Evolutionary conservation across 257 asterid genomes (phyloP), one percentile per base, ranked within the genome.

Genomic region (Datura wrightii): DNA sequence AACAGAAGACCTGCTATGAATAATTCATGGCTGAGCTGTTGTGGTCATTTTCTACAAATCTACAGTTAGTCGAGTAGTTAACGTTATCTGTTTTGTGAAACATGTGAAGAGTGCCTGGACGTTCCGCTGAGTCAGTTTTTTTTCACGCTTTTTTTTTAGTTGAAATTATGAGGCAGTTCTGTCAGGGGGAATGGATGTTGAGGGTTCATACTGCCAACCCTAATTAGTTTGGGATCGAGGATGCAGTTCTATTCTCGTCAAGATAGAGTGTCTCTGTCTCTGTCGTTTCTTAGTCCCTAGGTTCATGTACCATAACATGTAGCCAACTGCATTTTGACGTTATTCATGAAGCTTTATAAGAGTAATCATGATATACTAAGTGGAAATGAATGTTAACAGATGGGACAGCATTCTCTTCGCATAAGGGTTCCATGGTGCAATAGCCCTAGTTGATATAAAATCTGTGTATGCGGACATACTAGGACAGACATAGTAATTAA

Each of bases 41-140:
- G 39, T 53, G 19, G 62, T 52, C 46, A 31, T 76, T 71, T 42
- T 71, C 79, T 71, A 71, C 55, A 44, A 18, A 71, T 71, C 55
- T 42, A 71, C 79, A 71, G 79, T 18, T 70, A 42, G 56, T 42
- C 79, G 3, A 42, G 79, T 44, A 42, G 18, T 46, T 71, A 71
- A n/a, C 18, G 1, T 70, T 41, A 42, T 70, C 54, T 7, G 15
- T 42, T 41, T 54, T 2, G 9, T 42, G 54, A 42, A 70, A 70
- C 53, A 41, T 70, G 14, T 70, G 53, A 37, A 67, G 79, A 70
- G 54, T 70, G 79, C 79, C 79, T 70, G 76, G 50, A 37, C 16
- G 52, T 70, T 70, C 54, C 2, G 1, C 54, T 42, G 36, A 18
- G 63, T 56, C 63, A 4, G 42, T 39, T 4, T 15, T 56, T 56